Conservation (phyloP, 208 protist species). For the Zelonia costaricensis region DNA sequence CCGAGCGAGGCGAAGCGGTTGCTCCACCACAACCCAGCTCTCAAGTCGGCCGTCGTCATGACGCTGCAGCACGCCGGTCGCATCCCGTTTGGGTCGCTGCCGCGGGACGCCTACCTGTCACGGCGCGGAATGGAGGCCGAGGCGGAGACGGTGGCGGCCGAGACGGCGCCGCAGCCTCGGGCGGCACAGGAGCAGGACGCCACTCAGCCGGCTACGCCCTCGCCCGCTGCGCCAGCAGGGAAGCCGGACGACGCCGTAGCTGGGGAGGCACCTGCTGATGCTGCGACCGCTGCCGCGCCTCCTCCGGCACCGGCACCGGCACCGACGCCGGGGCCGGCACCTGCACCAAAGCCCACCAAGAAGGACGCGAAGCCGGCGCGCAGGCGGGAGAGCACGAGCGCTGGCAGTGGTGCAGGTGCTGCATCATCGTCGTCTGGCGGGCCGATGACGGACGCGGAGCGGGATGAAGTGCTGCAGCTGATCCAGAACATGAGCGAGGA, state of each 20-base stretch:
- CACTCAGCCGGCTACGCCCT: not conserved
- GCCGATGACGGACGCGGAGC: conserved; percentile 37
- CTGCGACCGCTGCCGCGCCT: not conserved
- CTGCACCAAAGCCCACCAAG: not conserved
- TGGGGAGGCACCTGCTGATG: too few relatives aligned
- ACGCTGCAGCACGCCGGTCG: conserved; percentile 84
- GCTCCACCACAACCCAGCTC: conserved; percentile 65
- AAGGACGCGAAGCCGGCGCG: not conserved
- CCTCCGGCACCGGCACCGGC: not conserved
- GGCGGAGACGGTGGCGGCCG: conserved; percentile 1
- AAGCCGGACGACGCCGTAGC: too few relatives aligned
- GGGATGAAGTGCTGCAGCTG: conserved; percentile 76
- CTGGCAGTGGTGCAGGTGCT: not conserved
- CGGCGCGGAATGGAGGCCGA: not conserved
- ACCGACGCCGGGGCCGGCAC: too few relatives aligned
- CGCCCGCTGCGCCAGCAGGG: too few relatives aligned
- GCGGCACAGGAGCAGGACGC: not conserved
- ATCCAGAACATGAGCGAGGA: conserved; percentile 77
- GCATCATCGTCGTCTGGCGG: not conserved
- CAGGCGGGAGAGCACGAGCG: not conserved
- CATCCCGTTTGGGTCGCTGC: conserved; percentile 45
- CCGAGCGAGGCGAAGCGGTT: conserved; percentile 60
- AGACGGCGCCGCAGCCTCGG: not conserved
- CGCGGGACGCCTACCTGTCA: conserved; percentile 50
- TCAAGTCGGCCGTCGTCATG: conserved; percentile 73